Evolutionary conservation across 257 asterid species (phyloP).

Genomic region (Lycium barbarum): DNA sequence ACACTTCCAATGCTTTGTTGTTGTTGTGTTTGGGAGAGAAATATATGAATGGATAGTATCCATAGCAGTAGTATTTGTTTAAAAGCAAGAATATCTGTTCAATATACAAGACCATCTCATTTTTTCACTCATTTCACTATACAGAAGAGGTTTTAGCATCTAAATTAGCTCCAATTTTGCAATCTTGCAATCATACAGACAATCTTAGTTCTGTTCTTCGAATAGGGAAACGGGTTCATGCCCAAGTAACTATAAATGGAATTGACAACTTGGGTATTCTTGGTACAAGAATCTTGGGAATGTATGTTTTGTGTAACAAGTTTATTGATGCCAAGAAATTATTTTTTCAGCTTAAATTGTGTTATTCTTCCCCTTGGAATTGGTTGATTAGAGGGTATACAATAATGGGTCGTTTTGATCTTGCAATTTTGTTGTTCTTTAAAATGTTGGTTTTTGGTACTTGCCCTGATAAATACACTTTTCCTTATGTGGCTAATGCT

Average conservation of each 20-base stretch:
- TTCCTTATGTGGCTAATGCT: constrained; percentile 81
- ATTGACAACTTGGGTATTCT: constrained; percentile 61
- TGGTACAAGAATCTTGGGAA: constrained; percentile 83
- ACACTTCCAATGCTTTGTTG: no score
- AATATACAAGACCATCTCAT: neutral
- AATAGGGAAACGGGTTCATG: constrained; percentile 67
- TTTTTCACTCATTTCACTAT: neutral
- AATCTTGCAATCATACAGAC: constrained; percentile 39
- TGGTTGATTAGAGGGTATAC: constrained; percentile 94
- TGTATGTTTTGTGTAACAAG: constrained; percentile 60
- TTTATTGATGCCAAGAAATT: constrained; percentile 63
- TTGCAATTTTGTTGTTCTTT: constrained; percentile 68
- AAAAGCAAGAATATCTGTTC: neutral
- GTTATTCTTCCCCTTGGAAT: constrained; percentile 97
- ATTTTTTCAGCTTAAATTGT: constrained; percentile 69
- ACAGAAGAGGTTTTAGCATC: constrained; percentile 62
- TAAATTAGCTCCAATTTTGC: constrained; percentile 65
- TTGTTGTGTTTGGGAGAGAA: no score
- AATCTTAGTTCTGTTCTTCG: constrained; percentile 41
- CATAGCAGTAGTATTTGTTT: no score
- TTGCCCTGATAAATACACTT: constrained; percentile 90
- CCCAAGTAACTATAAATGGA: constrained; percentile 79
- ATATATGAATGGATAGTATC: no score
- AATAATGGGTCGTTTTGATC: constrained; percentile 58
- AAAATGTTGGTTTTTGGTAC: constrained; percentile 84